Conservation (phyloP, 1,139 yeast genomes). For the Kurtzmaniella natalensis region DNA sequence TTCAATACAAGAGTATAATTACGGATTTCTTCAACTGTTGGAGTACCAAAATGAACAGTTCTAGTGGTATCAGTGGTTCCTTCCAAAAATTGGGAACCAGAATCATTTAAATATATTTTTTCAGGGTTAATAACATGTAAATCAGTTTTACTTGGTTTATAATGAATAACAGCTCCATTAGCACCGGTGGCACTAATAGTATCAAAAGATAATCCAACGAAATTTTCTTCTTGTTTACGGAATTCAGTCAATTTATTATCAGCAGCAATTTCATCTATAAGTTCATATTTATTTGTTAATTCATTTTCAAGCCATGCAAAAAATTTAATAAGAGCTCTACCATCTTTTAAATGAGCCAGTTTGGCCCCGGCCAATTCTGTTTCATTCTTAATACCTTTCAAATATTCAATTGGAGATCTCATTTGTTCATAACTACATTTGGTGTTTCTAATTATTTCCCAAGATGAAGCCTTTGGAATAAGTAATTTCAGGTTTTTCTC, state of each 20-base stretch:
- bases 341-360: conserved; percentile 81
- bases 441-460: conserved; percentile 69
- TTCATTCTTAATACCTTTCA: conserved; percentile 75
- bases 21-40: conserved; percentile 60
- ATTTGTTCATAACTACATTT: conserved; percentile 40
- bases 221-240: conserved; percentile 58
- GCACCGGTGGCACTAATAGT: conserved; percentile 93
- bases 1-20: conserved; percentile 88
- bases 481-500: conserved; percentile 47
- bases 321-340: conserved; percentile 71
- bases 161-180: conserved; percentile 91
- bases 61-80: conserved; percentile 98
- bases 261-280: conserved; percentile 77
- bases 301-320: conserved; percentile 84
- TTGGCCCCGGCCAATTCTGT: conserved; percentile 74
- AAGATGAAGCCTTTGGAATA: conserved; percentile 60
- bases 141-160: conserved; percentile 56
- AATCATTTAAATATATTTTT: conserved; percentile 80
- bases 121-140: conserved; percentile 69
- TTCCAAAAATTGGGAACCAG: conserved; percentile 90
- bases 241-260: conserved; percentile 65
- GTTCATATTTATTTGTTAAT: conserved; percentile 47
- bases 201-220: conserved; percentile 82
- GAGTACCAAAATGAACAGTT: conserved; percentile 76
- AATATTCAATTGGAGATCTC: conserved; percentile 59